phyloP scores from a whole-genome alignment of 2,329 filamentous ascomycete genomes.

The Penicillium rolfsii region DNA sequence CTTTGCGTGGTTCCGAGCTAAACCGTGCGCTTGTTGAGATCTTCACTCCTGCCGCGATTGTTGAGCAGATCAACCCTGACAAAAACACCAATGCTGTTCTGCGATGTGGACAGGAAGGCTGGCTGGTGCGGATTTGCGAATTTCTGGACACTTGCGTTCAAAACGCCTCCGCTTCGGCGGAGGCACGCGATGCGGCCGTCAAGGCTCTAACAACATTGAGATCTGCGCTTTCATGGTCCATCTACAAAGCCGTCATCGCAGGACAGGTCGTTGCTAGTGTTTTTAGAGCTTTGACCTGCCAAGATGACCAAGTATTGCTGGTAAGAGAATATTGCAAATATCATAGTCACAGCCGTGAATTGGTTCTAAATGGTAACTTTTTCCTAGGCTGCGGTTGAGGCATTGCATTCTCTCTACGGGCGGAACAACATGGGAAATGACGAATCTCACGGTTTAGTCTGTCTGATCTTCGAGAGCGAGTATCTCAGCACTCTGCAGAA shows the following conservation, averaged over 20 bases:
- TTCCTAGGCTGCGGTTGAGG: conserved; percentile 74
- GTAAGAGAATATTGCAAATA: conserved; percentile 49
- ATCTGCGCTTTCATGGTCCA: conserved; percentile 83
- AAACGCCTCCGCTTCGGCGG: conserved; percentile 66
- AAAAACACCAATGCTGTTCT: conserved; percentile 70
- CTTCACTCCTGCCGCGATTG: conserved; percentile 77
- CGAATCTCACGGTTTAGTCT: conserved; percentile 77
- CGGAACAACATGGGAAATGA: conserved; percentile 73
- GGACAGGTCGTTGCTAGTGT: conserved; percentile 71
- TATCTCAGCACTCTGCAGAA: conserved; percentile 72
- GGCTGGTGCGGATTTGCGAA: conserved; percentile 76
- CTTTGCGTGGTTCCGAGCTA: conserved; percentile 78
- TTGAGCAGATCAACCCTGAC: conserved; percentile 75
- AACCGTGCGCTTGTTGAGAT: conserved; percentile 92
- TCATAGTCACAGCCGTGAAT: conserved; percentile 2
- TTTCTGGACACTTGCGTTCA: conserved; percentile 75
- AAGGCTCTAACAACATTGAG: conserved; percentile 78
- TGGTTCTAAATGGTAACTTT: conserved; percentile 21
- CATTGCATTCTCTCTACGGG: conserved; percentile 79
- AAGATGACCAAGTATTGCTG: conserved; percentile 73
- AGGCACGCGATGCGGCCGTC: conserved; percentile 70
- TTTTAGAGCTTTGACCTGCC: conserved; percentile 70
- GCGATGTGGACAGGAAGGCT: conserved; percentile 79
- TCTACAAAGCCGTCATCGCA: conserved; percentile 76
- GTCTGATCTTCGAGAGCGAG: conserved; percentile 74